Conservation (phyloP, 306 rosid species). For the Quercus bicolor region DNA sequence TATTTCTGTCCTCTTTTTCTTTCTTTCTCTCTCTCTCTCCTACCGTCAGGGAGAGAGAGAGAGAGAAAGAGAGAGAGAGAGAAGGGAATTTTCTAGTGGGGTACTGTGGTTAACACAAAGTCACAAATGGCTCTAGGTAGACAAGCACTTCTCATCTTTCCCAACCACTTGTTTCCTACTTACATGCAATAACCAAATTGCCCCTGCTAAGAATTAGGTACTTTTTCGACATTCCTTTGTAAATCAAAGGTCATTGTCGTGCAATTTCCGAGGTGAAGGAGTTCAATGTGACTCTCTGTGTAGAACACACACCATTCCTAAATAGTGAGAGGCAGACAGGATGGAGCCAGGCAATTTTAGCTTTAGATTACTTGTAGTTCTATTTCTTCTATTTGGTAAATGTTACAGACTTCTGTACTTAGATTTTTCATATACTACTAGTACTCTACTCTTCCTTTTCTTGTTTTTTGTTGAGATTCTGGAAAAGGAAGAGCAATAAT, state of each 20-base stretch:
- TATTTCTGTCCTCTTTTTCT: slow-evolving; percentile 1
- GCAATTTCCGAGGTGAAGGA: slow-evolving; percentile 5
- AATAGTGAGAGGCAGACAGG: slow-evolving; percentile 39
- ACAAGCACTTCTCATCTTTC: slow-evolving; percentile 20
- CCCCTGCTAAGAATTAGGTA: slow-evolving; percentile 7
- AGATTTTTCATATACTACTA: not conserved
- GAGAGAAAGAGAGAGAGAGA: not conserved
- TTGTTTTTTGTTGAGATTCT: not conserved
- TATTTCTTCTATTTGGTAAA: not conserved
- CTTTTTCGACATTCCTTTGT: slow-evolving; percentile 13
- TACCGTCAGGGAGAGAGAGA: slow-evolving; percentile 12
- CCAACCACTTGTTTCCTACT: slow-evolving; percentile 22
- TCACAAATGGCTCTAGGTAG: slow-evolving; percentile 25
- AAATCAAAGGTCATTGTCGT: slow-evolving; percentile 9
- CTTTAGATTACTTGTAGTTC: not conserved
- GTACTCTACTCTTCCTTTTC: not conserved
- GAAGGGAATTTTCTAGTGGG: not conserved
- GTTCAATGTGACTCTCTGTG: slow-evolving; percentile 12
- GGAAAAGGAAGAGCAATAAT: not conserved
- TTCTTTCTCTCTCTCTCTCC: not conserved
- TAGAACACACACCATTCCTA: slow-evolving; percentile 11
- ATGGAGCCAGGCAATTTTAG: slow-evolving; percentile 53
- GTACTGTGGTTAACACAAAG: slow-evolving; percentile 17
- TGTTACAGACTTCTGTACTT: not conserved
- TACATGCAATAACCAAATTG: slow-evolving; percentile 25